phyloP scores from a whole-genome alignment of 2,329 filamentous ascomycete genomes.

The Colletotrichum orbiculare region DNA sequence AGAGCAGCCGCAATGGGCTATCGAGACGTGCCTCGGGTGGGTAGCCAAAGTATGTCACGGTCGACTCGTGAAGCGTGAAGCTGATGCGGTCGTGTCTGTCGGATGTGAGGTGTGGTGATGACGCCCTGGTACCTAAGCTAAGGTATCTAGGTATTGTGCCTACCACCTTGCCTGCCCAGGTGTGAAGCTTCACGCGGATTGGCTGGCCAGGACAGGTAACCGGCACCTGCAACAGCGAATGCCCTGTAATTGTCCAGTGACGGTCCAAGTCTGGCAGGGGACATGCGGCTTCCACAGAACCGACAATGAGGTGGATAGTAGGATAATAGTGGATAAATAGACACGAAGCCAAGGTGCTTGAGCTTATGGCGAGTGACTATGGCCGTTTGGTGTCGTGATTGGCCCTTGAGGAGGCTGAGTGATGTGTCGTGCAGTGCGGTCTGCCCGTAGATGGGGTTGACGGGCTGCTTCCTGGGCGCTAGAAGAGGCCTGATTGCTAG shows the following conservation, averaged over 20 bases:
- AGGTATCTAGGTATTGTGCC: conserved; percentile 4
- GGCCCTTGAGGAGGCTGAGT: conserved; percentile 22
- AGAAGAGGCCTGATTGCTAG: not conserved
- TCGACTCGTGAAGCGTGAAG: too few relatives aligned
- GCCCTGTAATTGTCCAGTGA: conserved; percentile 32
- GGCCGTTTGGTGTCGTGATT: conserved; percentile 22
- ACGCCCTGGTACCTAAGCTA: conserved; percentile 19
- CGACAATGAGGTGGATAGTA: conserved; percentile 12
- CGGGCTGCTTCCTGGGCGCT: conserved; percentile 31
- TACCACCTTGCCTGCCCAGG: not conserved
- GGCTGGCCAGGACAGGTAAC: conserved; percentile 26
- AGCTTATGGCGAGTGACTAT: conserved; percentile 12
- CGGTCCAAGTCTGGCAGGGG: not conserved
- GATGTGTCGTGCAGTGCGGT: conserved; percentile 35
- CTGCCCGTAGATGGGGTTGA: conserved; percentile 31
- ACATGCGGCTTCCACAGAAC: conserved; percentile 12
- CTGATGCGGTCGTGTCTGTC: not conserved
- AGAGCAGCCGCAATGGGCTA: conserved; percentile 19
- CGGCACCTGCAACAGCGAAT: conserved; percentile 22
- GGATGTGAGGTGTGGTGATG: conserved; percentile 6
- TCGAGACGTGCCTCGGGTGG: conserved; percentile 1
- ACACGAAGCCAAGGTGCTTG: conserved; percentile 9
- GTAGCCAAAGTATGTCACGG: not conserved
- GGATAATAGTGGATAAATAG: conserved; percentile 14
- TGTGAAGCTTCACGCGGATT: conserved; percentile 10